These are phyloP conservation scores for Phytophthora litchii DNA, from an alignment of 352 stramenopile species.

Conservation along the genomic window DNA sequence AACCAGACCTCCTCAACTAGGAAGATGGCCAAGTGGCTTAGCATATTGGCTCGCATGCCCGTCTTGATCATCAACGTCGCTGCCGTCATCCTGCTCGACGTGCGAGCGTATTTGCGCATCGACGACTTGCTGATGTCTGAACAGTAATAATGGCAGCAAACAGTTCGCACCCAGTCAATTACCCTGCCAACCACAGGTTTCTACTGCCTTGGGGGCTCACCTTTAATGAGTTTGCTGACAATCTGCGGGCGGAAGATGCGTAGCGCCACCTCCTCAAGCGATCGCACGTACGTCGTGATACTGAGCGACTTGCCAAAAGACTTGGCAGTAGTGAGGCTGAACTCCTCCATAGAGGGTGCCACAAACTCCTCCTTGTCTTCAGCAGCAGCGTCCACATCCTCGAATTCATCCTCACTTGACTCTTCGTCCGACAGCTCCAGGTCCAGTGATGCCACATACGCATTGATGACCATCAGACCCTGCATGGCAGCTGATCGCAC, in stretches of 20 bases:
- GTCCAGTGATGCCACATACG: slow-evolving; percentile 77
- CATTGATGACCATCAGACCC: slow-evolving; percentile 77
- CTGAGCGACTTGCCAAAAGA: slow-evolving; percentile 81
- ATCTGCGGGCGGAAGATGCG: slow-evolving; percentile 54
- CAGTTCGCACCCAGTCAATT: not conserved
- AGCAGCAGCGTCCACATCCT: slow-evolving; percentile 38
- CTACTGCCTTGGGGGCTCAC: slow-evolving; percentile 28
- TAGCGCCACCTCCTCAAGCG: slow-evolving; percentile 73
- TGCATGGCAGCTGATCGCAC: slow-evolving; percentile 68
- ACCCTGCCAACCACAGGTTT: slow-evolving; percentile 2
- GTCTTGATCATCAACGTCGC: slow-evolving; percentile 78
- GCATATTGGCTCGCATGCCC: slow-evolving; percentile 73
- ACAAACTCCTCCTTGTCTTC: slow-evolving; percentile 60
- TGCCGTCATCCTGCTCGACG: slow-evolving; percentile 56
- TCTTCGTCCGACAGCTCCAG: slow-evolving; percentile 60
- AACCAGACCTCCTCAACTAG: slow-evolving; percentile 75
- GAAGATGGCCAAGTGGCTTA: slow-evolving; percentile 83
- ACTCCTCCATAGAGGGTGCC: slow-evolving; percentile 61
- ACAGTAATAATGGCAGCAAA: slow-evolving; percentile 5
- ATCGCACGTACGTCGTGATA: slow-evolving; percentile 81
- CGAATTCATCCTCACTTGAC: slow-evolving; percentile 46
- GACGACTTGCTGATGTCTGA: slow-evolving; percentile 79
- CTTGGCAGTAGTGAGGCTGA: slow-evolving; percentile 54
- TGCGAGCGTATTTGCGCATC: slow-evolving; percentile 76
- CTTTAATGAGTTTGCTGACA: slow-evolving; percentile 86